These are phyloP conservation scores for Lachancea fermentati DNA, from an alignment of 805 yeast species.

Conservation along the genomic window DNA sequence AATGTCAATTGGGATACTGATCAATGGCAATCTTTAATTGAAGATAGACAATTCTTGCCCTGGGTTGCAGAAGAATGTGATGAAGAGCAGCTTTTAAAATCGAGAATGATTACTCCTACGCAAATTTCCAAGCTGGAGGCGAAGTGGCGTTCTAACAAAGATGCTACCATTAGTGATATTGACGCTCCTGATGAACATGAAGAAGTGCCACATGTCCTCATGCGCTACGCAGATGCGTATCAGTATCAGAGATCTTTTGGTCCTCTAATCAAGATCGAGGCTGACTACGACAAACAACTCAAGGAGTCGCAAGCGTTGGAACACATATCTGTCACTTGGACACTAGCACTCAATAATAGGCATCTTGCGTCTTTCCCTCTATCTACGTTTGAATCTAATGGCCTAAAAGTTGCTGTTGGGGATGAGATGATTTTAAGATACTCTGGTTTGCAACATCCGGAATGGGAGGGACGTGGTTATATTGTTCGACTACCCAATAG, in stretches of 20 bases:
- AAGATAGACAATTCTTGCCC: constrained; percentile 66
- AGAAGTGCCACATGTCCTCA: constrained; percentile 63
- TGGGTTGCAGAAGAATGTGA: constrained; percentile 76
- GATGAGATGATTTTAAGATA: constrained; percentile 72
- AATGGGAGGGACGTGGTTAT: constrained; percentile 72
- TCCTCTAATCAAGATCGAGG: constrained; percentile 76
- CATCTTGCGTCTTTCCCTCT: constrained; percentile 66
- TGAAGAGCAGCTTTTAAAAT: constrained; percentile 54
- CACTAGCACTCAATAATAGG: constrained; percentile 54
- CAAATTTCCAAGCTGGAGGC: constrained; percentile 73
- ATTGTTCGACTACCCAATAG: constrained; percentile 68
- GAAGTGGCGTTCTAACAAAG: constrained; percentile 70
- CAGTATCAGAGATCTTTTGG: constrained; percentile 83
- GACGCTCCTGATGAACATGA: constrained; percentile 47
- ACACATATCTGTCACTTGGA: constrained; percentile 70
- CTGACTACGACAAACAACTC: constrained; percentile 67
- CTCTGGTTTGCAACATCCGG: constrained; percentile 47
- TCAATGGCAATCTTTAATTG: constrained; percentile 84
- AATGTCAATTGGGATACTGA: constrained; percentile 80
- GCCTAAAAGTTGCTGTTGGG: constrained; percentile 71
- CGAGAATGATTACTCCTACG: constrained; percentile 51
- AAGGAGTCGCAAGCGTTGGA: constrained; percentile 76
- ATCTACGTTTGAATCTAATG: constrained; percentile 60
- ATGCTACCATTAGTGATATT: constrained; percentile 66
- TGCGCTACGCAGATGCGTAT: constrained; percentile 75